phyloP scores from a whole-genome alignment of 2,329 filamentous ascomycete species.

The Domatiomyces globalis region DNA sequence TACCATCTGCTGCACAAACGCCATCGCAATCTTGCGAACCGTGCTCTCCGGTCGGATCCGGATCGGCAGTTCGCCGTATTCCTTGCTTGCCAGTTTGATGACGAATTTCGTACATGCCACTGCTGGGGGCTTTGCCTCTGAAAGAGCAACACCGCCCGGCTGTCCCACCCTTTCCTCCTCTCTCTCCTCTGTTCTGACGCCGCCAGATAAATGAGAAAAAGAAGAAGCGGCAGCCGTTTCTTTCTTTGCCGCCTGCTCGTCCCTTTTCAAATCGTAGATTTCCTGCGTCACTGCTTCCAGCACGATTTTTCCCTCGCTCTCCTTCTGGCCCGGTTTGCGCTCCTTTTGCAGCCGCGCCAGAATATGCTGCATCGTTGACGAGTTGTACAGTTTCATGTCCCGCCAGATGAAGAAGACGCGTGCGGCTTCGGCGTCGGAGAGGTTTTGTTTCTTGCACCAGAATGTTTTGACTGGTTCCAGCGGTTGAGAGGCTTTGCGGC shows the following conservation, averaged over 20 bases:
- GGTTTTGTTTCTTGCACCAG: conserved; percentile 53
- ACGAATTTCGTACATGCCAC: conserved; percentile 21
- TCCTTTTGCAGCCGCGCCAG: conserved; percentile 8
- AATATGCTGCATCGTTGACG: conserved; percentile 47
- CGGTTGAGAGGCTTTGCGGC: conserved; percentile 51
- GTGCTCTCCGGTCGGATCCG: conserved; percentile 35
- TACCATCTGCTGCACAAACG: conserved; percentile 41
- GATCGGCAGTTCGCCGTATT: conserved; percentile 37
- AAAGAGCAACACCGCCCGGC: conserved; percentile 10
- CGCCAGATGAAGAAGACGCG: conserved; percentile 68
- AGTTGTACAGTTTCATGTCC: conserved; percentile 55
- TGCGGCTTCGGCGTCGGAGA: conserved; percentile 35
- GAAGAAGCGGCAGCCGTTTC: conserved; percentile 21
- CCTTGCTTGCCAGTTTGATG: conserved; percentile 39
- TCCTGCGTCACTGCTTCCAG: conserved; percentile 65
- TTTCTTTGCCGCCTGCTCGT: conserved; percentile 33
- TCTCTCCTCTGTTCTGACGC: not conserved
- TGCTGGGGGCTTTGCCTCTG: conserved; percentile 17
- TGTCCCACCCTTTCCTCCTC: not conserved
- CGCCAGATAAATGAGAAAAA: not conserved
- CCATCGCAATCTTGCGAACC: conserved; percentile 47
- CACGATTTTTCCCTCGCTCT: conserved; percentile 47
- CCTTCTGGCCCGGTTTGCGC: conserved; percentile 20
- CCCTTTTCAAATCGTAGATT: conserved; percentile 35
- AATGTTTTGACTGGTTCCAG: conserved; percentile 52